These are phyloP conservation scores for Niveomyces coronatus DNA, from an alignment of 2,329 filamentous ascomycete species.

Conservation along the genomic window DNA sequence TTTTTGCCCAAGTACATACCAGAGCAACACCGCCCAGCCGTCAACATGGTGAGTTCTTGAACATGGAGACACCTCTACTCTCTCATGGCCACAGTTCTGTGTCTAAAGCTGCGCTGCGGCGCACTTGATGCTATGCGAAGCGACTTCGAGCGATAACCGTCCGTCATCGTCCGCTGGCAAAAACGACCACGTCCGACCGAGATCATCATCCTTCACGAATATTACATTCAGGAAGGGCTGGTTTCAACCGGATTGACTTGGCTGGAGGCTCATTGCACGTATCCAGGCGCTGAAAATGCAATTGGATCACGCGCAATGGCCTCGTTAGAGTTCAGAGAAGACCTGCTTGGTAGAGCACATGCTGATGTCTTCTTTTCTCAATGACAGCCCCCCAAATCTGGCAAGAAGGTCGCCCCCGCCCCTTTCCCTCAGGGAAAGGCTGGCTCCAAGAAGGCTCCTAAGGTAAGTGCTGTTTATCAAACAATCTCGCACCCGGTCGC, in stretches of 20 bases:
- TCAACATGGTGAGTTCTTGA: conserved; percentile 32
- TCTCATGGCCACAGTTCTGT: conserved; percentile 30
- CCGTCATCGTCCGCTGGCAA: conserved; percentile 11
- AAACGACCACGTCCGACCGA: conserved; percentile 25
- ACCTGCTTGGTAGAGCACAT: conserved; percentile 54
- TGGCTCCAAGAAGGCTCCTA: conserved; percentile 84
- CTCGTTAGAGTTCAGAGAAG: conserved; percentile 94
- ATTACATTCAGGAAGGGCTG: conserved; percentile 2
- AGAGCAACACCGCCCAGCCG: conserved; percentile 25
- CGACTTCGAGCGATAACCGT: conserved; percentile 17
- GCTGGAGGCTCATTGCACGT: conserved; percentile 43
- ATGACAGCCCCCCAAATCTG: conserved; percentile 98
- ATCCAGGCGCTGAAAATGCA: conserved; percentile 44
- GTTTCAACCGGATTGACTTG: conserved; percentile 40
- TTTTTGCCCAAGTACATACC: conserved; percentile 15
- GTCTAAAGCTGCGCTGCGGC: conserved; percentile 24
- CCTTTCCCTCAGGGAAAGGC: conserved; percentile 94
- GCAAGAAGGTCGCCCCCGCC: conserved; percentile 96
- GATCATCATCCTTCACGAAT: conserved; percentile 11
- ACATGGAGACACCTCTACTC: conserved; percentile 19
- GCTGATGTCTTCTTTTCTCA: conserved; percentile 99
- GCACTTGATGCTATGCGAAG: conserved; percentile 20
- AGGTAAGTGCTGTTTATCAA: conserved; percentile 61
- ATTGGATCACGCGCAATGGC: conserved; percentile 30
- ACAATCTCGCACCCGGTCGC: too few species aligned